These are phyloP conservation scores for Pisolithus microcarpus DNA, from an alignment of 768 basidiomycete genomes.

Conservation along the genomic window DNA sequence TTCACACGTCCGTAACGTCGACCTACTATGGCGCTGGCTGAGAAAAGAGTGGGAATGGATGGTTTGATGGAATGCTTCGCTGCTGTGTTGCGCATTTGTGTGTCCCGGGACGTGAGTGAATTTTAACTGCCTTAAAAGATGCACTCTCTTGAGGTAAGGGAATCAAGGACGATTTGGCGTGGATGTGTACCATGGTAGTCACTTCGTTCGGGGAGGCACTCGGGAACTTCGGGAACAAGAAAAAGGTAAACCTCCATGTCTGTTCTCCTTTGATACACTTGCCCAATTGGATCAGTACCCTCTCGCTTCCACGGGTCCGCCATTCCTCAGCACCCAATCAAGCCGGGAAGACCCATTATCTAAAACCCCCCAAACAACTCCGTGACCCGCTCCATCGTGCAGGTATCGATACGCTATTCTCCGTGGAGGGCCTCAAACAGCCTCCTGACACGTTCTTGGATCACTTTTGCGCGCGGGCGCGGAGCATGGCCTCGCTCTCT, in stretches of 20 bases:
- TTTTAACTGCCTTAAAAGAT: neutral
- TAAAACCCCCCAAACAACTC: slow-evolving; percentile 7
- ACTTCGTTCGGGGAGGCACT: slow-evolving; percentile 46
- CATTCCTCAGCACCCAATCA: neutral
- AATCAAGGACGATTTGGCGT: slow-evolving; percentile 25
- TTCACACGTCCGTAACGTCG: slow-evolving; percentile 8
- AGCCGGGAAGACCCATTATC: slow-evolving; percentile 3
- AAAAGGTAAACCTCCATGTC: slow-evolving; percentile 44
- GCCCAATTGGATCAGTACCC: slow-evolving; percentile 40
- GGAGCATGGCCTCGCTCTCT: slow-evolving; percentile 24
- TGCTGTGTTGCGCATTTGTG: slow-evolving; percentile 33
- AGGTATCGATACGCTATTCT: slow-evolving; percentile 59
- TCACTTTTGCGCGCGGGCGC: slow-evolving; percentile 19
- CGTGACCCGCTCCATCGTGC: slow-evolving; percentile 37
- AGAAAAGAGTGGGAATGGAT: slow-evolving; percentile 54
- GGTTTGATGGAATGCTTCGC: slow-evolving; percentile 64
- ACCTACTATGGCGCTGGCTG: slow-evolving; percentile 54
- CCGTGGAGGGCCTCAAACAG: slow-evolving; percentile 51
- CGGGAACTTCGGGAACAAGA: slow-evolving; percentile 53
- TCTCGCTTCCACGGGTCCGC: neutral
- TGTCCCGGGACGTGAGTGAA: slow-evolving; percentile 11
- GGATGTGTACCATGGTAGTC: slow-evolving; percentile 40
- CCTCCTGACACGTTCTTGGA: slow-evolving; percentile 32
- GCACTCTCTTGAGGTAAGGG: neutral
- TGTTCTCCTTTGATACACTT: slow-evolving; percentile 33